phyloP scores from a whole-genome alignment of 2,329 filamentous ascomycete species.

The Lasiodiplodia gonubiensis region DNA sequence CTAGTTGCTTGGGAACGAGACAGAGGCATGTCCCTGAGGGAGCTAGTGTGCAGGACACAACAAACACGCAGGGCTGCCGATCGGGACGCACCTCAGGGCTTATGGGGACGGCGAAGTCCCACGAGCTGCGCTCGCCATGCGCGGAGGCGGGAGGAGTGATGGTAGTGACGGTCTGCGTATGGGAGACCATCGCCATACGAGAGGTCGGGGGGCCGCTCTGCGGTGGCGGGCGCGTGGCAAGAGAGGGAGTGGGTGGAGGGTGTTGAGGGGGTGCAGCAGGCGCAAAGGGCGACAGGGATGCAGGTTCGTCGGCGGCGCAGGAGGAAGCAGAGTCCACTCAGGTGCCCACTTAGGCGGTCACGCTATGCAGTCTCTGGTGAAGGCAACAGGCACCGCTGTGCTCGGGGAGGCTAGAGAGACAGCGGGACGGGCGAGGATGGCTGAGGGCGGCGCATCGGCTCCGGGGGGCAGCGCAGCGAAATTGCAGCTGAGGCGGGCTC shows the following conservation, averaged over 20 bases:
- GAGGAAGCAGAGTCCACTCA: constrained; percentile 18
- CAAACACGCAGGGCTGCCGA: constrained; percentile 23
- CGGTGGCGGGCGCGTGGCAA: constrained; percentile 14
- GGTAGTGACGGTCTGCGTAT: constrained; percentile 37
- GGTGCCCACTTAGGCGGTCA: constrained; percentile 14
- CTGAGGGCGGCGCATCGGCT: constrained; percentile 17
- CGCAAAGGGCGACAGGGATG: constrained; percentile 26
- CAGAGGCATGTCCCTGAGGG: constrained; percentile 30
- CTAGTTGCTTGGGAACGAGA: constrained; percentile 32
- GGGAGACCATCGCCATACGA: constrained; percentile 28
- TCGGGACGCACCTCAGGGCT: constrained; percentile 42
- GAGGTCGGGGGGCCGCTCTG: constrained; percentile 6
- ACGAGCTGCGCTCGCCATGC: constrained; percentile 45
- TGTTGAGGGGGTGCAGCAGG: constrained; percentile 20
- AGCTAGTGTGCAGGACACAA: constrained; percentile 35
- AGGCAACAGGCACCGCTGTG: constrained; percentile 14
- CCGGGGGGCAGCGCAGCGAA: constrained; percentile 17
- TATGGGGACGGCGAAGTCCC: constrained; percentile 49
- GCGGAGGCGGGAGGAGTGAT: constrained; percentile 49
- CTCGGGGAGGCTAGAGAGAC: constrained; percentile 19
- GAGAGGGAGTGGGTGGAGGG: constrained; percentile 16
- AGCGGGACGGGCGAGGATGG: constrained; percentile 20
- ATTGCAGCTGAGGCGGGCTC: constrained; percentile 22
- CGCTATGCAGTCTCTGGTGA: constrained; percentile 10
- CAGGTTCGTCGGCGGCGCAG: constrained; percentile 20